A percentile compares a stretch with the other conserved stretches of the same genome.
Conservation (phyloP, 148 eudicot genomes). For the Talinum fruticosum region DNA sequence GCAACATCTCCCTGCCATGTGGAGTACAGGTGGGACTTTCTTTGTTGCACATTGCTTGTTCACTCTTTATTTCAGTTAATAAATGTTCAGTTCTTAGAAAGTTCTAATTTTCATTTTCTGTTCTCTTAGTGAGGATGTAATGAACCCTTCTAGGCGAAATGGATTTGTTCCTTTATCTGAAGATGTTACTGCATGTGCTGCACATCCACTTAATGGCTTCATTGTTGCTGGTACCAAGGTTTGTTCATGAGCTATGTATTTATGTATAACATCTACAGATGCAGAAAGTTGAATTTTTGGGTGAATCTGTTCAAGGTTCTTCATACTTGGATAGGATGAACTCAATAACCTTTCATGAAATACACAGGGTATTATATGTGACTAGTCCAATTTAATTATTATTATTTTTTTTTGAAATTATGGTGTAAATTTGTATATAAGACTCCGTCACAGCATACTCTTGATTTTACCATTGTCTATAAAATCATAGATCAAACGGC, state of each 20-base stretch:
- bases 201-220: constrained; percentile 66
- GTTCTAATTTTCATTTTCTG: neutral
- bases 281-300: neutral
- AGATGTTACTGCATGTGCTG: constrained; percentile 63
- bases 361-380: neutral
- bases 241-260: constrained; percentile 5
- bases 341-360: neutral
- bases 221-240: constrained; percentile 92
- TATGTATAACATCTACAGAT: neutral
- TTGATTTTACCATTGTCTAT: neutral
- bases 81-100: neutral
- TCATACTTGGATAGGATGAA: neutral
- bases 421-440: neutral
- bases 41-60: neutral
- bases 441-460: neutral
- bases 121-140: constrained; percentile 45
- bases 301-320: neutral
- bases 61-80: neutral
- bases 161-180: constrained; percentile 55
- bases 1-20: constrained; percentile 74
- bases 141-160: constrained; percentile 42
- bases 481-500: too few relatives aligned
- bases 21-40: constrained; percentile 58
- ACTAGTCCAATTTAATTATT: neutral
- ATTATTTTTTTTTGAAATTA: too few relatives aligned